These are phyloP conservation scores for Xylariaceae sp. DNA, from an alignment of 2,329 filamentous ascomycete genomes.

Conservation along the genomic window DNA sequence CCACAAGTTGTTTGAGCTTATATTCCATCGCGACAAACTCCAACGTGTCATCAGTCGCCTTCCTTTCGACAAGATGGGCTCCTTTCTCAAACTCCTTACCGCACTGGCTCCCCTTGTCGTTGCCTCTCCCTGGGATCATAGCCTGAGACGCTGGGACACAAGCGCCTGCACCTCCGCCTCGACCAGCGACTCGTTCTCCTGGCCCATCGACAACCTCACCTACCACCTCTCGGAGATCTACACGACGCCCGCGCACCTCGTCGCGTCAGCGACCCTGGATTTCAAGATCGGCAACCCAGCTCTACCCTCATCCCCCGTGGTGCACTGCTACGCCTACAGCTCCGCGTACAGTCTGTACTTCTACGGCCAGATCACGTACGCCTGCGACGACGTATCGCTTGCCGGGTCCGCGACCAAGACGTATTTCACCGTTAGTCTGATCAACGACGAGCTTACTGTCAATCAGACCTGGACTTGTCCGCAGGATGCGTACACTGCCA, in stretches of 20 bases:
- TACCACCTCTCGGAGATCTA: conserved; percentile 46
- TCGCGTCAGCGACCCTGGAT: conserved; percentile 40
- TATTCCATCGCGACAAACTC: no score
- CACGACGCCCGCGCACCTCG: conserved; percentile 47
- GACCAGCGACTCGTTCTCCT: conserved; percentile 32
- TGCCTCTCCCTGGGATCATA: no score
- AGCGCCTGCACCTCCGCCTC: conserved; percentile 32
- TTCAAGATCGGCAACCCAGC: conserved; percentile 47
- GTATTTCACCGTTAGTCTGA: conserved; percentile 39
- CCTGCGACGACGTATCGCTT: conserved; percentile 37
- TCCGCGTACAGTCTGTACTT: conserved; percentile 43
- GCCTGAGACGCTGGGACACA: no score
- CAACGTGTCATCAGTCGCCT: no score
- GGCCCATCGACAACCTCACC: conserved; percentile 41
- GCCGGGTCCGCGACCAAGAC: conserved; percentile 28
- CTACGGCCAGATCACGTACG: conserved; percentile 41
- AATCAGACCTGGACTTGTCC: conserved; percentile 47
- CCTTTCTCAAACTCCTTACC: no score
- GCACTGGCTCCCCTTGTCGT: no score
- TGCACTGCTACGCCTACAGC: conserved; percentile 38
- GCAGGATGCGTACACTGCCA: conserved; percentile 18
- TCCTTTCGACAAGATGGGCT: no score
- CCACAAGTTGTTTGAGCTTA: no score
- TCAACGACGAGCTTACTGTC: conserved; percentile 33
- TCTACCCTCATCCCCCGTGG: conserved; percentile 32